Base-by-base conservation (phyloP, 495 filamentous ascomycete species). In the Xylaria bambusicola region DNA sequence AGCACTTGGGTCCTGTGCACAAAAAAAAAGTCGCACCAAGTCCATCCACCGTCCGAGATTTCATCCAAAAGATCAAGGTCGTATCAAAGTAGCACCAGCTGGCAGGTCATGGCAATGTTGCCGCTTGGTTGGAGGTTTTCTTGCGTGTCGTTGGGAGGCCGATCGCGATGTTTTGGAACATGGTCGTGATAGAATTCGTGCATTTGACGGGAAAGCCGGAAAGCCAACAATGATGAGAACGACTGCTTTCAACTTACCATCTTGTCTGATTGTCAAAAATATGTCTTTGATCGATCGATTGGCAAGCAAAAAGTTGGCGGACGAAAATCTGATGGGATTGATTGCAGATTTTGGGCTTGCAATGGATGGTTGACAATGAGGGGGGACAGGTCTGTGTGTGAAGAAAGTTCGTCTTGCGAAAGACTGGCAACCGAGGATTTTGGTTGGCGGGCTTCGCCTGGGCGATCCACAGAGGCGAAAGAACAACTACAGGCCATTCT, bases 201-300 rank as follows among this genome's bases (percentile, higher is more conserved):
- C 47, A 31, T 21, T 21, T 51, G 46, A 9, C 40, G n/a, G 33
- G 23, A 3, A n/a, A 38, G 35, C n/a, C 46, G 6, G 24, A 41
- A 21, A 33, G 20, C n/a, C 3, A 10, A 47, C 6, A 52, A 15
- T 40, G 53, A 49, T n/a, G n/a, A n/a, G n/a, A 52, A 2, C 1
- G 26, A 41, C 6, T n/a, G 27, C 23, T 17, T 48, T 42, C 58
- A 48, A 68, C 82, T 84, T 77, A 84, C 82, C 82, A 84, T 84
- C 70, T 82, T 84, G 79, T 76, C 72, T 77, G 73, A 77, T 76
- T 72, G 61, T 66, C 63, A 65, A 29, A 52, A 59, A 58, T 54
- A 66, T 50, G 67, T 54, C 70, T 49, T 65, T 67, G 60, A 69
- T 72, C 61, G 60, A 64, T 68, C 64, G 64, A 75, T 71, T 74